Conservation (phyloP, 2,329 filamentous ascomycete species). For the Diaporthe aspalathi region DNA sequence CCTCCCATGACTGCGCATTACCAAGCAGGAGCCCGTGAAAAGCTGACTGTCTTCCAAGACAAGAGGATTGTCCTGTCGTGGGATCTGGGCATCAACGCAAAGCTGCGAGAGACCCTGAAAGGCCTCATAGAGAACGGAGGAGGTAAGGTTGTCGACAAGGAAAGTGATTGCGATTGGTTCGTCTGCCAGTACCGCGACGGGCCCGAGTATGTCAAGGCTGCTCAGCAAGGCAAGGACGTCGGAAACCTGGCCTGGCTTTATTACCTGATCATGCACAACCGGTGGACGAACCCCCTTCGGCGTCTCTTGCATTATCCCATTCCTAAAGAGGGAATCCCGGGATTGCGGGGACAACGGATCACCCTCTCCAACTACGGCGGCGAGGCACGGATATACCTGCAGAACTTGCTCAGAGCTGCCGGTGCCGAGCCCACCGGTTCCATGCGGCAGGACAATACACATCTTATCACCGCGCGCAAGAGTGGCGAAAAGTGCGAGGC, state of each 20-base stretch:
- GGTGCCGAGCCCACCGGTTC: conserved; percentile 94
- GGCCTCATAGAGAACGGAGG: conserved; percentile 78
- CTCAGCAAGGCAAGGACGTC: conserved; percentile 82
- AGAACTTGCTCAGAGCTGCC: conserved; percentile 86
- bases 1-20: conserved; percentile 52
- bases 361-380: conserved; percentile 97
- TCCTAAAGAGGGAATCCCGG: conserved; percentile 79
- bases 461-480: conserved; percentile 90
- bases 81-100: conserved; percentile 78
- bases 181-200: conserved; percentile 91
- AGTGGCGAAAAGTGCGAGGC: conserved; percentile 94
- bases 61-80: conserved; percentile 81
- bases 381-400: conserved; percentile 91
- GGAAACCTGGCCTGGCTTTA: conserved; percentile 96
- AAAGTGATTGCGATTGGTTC: conserved; percentile 82
- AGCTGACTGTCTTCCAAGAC: conserved; percentile 79
- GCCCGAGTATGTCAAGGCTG: conserved; percentile 79
- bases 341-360: conserved; percentile 81
- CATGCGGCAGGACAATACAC: conserved; percentile 94
- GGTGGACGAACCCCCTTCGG: conserved; percentile 86
- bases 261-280: conserved; percentile 86
- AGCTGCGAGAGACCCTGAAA: conserved; percentile 74
- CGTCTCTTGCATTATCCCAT: conserved; percentile 92
- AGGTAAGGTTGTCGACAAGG: conserved; percentile 72
- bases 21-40: conserved; percentile 53